A percentile compares a stretch with the other conserved stretches of the same genome.
phyloP scores from a whole-genome alignment of 495 filamentous ascomycete species.

The Melanomma pulvis-pyrius region DNA sequence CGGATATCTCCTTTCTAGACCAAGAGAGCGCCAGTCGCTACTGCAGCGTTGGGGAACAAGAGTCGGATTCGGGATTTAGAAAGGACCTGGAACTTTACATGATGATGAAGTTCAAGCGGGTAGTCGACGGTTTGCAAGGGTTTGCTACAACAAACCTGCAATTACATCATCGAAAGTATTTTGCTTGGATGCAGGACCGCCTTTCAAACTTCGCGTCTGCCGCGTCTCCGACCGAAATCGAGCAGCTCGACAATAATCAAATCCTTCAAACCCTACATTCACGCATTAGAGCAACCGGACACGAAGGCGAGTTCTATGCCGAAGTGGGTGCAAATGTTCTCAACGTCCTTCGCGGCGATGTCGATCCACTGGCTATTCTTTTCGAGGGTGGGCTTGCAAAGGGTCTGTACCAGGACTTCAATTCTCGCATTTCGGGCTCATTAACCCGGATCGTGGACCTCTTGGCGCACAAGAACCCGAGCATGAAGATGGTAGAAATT shows the following conservation, averaged over 20 bases:
- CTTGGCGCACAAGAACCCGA: conserved; percentile 11
- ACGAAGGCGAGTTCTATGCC: conserved; percentile 4
- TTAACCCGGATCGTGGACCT: not conserved
- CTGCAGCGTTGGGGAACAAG: not conserved
- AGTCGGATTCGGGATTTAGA: not conserved
- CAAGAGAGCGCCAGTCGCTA: not conserved
- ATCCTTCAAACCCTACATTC: not conserved
- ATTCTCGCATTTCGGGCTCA: not conserved
- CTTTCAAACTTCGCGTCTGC: not conserved
- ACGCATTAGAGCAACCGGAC: not conserved
- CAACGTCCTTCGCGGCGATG: not conserved
- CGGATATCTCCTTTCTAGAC: not conserved
- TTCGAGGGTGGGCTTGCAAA: not conserved
- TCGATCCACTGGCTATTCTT: conserved; percentile 9
- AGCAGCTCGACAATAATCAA: not conserved
- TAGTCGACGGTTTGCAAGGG: not conserved
- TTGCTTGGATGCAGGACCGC: not conserved
- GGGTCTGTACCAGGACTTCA: conserved; percentile 5
- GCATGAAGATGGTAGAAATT: conserved; percentile 13
- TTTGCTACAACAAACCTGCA: not conserved
- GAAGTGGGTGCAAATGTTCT: conserved; percentile 5
- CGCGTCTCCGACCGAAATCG: not conserved
- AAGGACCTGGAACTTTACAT: conserved; percentile 4
- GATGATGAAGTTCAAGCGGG: not conserved
- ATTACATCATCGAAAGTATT: not conserved